phyloP scores from a whole-genome alignment of 2,329 filamentous ascomycete species.

The Fusarium paranaense region DNA sequence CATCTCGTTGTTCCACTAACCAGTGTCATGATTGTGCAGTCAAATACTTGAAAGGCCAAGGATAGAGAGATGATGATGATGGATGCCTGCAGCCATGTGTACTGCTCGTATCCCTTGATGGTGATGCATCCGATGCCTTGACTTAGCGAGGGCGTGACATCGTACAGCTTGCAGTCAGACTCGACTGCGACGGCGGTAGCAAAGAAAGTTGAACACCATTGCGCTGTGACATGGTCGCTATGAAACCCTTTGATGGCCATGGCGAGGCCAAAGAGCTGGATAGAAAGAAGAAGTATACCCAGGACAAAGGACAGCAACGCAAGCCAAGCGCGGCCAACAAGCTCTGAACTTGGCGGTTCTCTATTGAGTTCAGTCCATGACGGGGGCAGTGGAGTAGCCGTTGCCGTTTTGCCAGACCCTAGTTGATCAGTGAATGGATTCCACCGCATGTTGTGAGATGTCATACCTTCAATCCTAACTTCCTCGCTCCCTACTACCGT shows the following conservation, averaged over 20 bases:
- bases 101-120: background rate
- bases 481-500: background rate
- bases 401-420: background rate
- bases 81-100: background rate
- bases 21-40: background rate
- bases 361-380: background rate
- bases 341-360: background rate
- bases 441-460: too few species aligned
- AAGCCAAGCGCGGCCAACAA: slow-evolving; percentile 3
- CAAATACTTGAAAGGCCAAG: background rate
- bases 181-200: background rate
- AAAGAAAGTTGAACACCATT: slow-evolving; percentile 6
- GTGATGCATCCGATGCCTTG: slow-evolving; percentile 6
- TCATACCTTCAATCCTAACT: background rate
- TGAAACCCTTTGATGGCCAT: background rate
- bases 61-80: slow-evolving; percentile 2
- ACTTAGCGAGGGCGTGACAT: background rate
- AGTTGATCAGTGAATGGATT: too few species aligned
- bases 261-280: slow-evolving; percentile 1
- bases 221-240: background rate
- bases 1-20: background rate
- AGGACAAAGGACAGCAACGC: background rate
- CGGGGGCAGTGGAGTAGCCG: background rate
- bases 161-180: background rate
- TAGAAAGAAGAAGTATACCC: background rate